Percentiles rank a stretch among this genome's conserved stretches.
Conservation (phyloP, 192 early-diverging fungal species). For the Umbelopsis vinacea region DNA sequence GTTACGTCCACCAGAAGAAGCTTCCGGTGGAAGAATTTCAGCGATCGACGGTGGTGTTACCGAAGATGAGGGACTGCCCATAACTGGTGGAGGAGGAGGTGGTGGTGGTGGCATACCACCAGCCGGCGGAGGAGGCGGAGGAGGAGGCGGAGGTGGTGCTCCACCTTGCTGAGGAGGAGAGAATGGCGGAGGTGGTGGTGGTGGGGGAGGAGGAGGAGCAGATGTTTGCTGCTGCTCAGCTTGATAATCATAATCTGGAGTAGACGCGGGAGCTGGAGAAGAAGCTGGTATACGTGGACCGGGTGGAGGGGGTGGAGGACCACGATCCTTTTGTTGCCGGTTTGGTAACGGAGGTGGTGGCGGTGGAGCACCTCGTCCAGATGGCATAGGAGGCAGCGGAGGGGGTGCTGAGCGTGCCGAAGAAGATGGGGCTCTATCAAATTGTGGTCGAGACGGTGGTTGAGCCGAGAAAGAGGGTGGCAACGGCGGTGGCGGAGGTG, state of each 20-base stretch:
- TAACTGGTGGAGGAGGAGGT: neutral
- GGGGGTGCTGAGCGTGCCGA: slow-evolving; percentile 13
- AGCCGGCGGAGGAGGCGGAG: slow-evolving; percentile 8
- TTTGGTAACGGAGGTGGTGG: slow-evolving; percentile 30
- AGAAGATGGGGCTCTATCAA: slow-evolving; percentile 7
- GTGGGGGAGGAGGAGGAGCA: slow-evolving; percentile 44
- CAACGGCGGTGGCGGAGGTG: slow-evolving; percentile 11
- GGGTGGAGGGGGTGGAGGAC: slow-evolving; percentile 18
- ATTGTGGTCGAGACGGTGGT: neutral
- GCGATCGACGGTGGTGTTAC: neutral
- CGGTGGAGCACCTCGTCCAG: slow-evolving; percentile 40
- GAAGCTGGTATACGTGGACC: slow-evolving; percentile 25
- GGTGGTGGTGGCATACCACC: slow-evolving; percentile 23
- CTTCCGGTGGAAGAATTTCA: slow-evolving; percentile 19
- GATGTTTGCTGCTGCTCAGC: slow-evolving; percentile 28
- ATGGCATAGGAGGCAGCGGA: slow-evolving; percentile 34
- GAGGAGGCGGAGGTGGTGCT: slow-evolving; percentile 31
- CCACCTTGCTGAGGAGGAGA: neutral
- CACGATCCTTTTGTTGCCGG: slow-evolving; percentile 19
- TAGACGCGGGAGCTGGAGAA: slow-evolving; percentile 23
- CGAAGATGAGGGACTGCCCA: neutral
- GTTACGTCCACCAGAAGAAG: slow-evolving; percentile 20
- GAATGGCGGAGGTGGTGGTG: slow-evolving; percentile 42
- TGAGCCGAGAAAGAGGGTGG: slow-evolving; percentile 21
- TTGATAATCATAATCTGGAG: slow-evolving; percentile 38